phyloP scores from a whole-genome alignment of 2,329 filamentous ascomycete species.

The Parascedosporium putredinis region DNA sequence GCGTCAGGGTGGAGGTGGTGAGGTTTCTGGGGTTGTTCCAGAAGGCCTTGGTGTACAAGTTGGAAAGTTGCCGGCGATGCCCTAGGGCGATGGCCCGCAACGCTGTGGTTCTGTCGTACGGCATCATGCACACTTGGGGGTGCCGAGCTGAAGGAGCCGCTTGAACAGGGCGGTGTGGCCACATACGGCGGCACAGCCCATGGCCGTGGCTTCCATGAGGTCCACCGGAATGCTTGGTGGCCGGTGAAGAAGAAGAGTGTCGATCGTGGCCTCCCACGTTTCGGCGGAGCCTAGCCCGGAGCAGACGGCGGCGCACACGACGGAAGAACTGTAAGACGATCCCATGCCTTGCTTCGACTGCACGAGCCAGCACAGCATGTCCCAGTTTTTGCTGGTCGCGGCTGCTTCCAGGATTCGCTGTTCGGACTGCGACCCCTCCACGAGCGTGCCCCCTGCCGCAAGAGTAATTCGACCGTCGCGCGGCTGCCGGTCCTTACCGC shows the following conservation, averaged over 20 bases:
- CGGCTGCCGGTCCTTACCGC: background rate
- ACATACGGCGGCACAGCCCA: background rate
- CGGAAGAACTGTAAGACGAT: background rate
- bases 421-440: background rate
- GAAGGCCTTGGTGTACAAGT: background rate
- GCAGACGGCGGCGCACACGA: background rate
- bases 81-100: background rate
- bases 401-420: background rate
- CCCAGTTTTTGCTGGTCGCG: constrained; percentile 1
- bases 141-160: background rate
- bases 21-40: background rate
- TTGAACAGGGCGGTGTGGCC: background rate
- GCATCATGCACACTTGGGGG: background rate
- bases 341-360: background rate
- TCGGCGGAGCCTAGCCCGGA: background rate
- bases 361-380: background rate
- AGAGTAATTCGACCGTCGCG: background rate
- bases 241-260: background rate
- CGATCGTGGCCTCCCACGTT: background rate
- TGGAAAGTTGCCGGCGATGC: background rate
- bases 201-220: background rate
- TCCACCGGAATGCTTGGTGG: background rate
- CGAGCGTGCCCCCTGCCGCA: background rate
- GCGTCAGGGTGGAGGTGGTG: background rate
- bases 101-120: background rate